Conservation (phyloP, 2,329 filamentous ascomycete genomes). For the Raffaelea deltoideospora region DNA sequence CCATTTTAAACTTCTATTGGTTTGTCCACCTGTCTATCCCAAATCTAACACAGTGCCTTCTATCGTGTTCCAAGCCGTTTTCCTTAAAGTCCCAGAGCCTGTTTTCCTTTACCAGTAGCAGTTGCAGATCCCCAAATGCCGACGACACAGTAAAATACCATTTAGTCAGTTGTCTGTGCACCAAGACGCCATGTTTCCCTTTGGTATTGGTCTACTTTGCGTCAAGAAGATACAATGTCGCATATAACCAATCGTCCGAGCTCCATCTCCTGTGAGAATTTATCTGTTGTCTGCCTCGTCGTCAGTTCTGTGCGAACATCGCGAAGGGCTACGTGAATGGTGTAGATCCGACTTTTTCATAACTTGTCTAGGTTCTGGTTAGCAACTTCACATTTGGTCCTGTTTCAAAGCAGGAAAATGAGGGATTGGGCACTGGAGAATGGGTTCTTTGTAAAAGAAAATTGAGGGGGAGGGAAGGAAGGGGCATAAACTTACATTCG, state of each 20-base stretch:
- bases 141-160: too few species aligned
- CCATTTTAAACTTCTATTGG: too few species aligned
- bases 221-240: not conserved
- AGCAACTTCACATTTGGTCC: not conserved
- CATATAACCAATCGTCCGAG: too few species aligned
- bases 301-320: conserved; percentile 4
- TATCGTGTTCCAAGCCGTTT: too few species aligned
- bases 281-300: conserved; percentile 3
- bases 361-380: conserved; percentile 6
- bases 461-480: not conserved
- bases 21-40: too few species aligned
- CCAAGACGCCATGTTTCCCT: too few species aligned
- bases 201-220: too few species aligned
- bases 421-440: not conserved
- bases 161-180: too few species aligned
- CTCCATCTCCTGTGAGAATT: not conserved
- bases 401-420: not conserved
- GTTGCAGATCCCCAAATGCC: too few species aligned
- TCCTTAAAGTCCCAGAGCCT: too few species aligned
- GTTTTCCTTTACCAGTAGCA: too few species aligned
- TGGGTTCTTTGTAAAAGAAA: not conserved
- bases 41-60: too few species aligned
- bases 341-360: conserved; percentile 9
- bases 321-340: conserved; percentile 6
- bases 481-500: conserved; percentile 5